Base-by-base conservation (phyloP, 176 grass and related monocot genomes). In the Ensete glaucum region DNA sequence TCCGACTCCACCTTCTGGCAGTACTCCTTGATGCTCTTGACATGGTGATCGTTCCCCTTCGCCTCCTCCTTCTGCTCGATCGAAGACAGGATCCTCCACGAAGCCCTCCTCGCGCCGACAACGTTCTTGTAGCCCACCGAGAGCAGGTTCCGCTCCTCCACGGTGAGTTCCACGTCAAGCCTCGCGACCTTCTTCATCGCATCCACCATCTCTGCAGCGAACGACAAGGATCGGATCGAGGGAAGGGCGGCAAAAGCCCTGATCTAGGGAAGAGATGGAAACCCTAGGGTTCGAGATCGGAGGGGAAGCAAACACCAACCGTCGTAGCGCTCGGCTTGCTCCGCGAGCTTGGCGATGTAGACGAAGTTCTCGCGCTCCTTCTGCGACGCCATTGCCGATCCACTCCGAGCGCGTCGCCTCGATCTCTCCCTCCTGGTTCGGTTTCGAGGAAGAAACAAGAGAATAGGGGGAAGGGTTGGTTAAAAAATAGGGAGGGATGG, bases 81-180 rank as follows among this genome's bases (percentile, higher is more conserved):
- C 24, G 76, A 85, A 19, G 79, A 72, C 8, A 91, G 82, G 72
- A 82, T 82, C 69, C 79, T 72, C 82, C 85, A 73, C 7, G 88
- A 85, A 14, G 85, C 82, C 54, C 82, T 79, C 75, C 82, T 81
- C 54, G 82, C 80, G 16, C 72, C 78, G n/a, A 87, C 73, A 60
- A 91, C 82, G 77, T 85, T 91, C 79, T 87, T 87, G 82, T 85
- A 91, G 17, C 88, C 82, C 62, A 91, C 75, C 22, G 85, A 85
- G 52, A 91, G 76, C 10, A 91, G 85, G 25, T 87, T 85, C 77
- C 88, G 87, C 79, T 91, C 88, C 72, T 91, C 78, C 54, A 77
- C 50, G 53, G 82, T 87, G 13, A 91, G 60, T 25, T 69, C 79
- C 16, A 77, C 72, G 50, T 87, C 85, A 59, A 91, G 73, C 48